These are phyloP conservation scores for Dactylellina cionopaga DNA, from an alignment of 2,329 filamentous ascomycete species.

Conservation along the genomic window DNA sequence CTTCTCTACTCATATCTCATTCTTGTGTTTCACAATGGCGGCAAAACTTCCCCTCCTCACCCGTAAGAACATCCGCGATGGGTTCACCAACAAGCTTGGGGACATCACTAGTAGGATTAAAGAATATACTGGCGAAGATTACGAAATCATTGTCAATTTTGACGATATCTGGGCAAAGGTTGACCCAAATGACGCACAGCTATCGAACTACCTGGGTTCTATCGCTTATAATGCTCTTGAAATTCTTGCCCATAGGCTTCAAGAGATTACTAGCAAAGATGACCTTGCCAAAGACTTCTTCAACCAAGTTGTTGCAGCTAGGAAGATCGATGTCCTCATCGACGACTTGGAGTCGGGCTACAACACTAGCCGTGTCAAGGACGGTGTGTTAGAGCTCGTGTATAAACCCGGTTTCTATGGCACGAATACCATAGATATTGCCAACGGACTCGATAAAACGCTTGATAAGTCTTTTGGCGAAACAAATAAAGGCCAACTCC, in stretches of 20 bases:
- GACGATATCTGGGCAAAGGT: slow-evolving; percentile 28
- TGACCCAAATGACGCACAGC: slow-evolving; percentile 20
- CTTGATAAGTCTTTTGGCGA: slow-evolving; percentile 17
- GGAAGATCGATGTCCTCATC: slow-evolving; percentile 28
- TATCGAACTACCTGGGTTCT: slow-evolving; percentile 10
- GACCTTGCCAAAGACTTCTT: slow-evolving; percentile 25
- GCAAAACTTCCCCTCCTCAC: slow-evolving; percentile 31
- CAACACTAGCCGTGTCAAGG: slow-evolving; percentile 24
- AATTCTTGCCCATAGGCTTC: background rate
- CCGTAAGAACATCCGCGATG: slow-evolving; percentile 42
- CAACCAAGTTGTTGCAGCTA: slow-evolving; percentile 19
- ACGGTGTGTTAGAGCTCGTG: slow-evolving; percentile 33
- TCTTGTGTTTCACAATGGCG: slow-evolving; percentile 26
- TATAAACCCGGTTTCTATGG: slow-evolving; percentile 23
- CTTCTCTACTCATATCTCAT: too few relatives aligned
- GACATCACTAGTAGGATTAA: slow-evolving; percentile 1
- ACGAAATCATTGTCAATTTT: slow-evolving; percentile 15
- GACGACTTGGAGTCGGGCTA: slow-evolving; percentile 3
- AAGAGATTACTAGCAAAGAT: slow-evolving; percentile 20
- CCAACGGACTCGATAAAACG: slow-evolving; percentile 9
- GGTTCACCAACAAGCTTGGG: slow-evolving; percentile 11
- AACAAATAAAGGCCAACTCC: slow-evolving; percentile 28
- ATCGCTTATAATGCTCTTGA: slow-evolving; percentile 16
- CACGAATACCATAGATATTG: slow-evolving; percentile 22
- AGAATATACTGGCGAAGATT: slow-evolving; percentile 29